Percentiles rank a stretch among this genome's conserved stretches.
Evolutionary conservation across 2,329 filamentous ascomycete genomes (phyloP).

Genomic region (Teratosphaeria zuluensis): DNA sequence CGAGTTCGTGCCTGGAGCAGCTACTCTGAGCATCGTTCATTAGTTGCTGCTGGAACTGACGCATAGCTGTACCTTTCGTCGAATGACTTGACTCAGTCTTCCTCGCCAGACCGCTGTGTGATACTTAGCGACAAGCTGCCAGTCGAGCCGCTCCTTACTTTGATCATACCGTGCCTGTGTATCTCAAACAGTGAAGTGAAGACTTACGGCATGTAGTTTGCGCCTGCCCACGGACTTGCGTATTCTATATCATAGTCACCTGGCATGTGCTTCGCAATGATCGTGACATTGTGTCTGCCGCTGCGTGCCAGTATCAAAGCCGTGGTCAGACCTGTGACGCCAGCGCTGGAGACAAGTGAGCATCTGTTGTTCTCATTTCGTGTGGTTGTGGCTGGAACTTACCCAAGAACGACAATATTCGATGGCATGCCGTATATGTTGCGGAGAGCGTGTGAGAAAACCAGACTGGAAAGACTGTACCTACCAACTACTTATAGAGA

Average conservation of each 20-base stretch:
- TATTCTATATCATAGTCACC: conserved; percentile 90
- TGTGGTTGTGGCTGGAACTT: conserved; percentile 14
- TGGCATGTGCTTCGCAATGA: conserved; percentile 82
- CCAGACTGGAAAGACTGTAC: background rate
- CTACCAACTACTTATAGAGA: background rate
- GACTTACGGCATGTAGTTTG: conserved; percentile 57
- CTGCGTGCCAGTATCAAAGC: conserved; percentile 52
- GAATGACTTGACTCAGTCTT: background rate
- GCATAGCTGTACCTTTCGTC: background rate
- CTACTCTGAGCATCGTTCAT: conserved; percentile 22
- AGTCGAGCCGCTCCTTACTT: background rate
- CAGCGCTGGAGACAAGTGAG: conserved; percentile 34
- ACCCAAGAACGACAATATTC: conserved; percentile 42
- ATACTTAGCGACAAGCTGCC: background rate
- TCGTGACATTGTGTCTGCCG: conserved; percentile 50
- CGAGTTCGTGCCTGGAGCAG: conserved; percentile 29
- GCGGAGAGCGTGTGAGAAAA: background rate
- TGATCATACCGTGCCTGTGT: background rate
- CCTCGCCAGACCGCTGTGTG: background rate
- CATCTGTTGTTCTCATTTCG: background rate
- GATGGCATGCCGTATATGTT: conserved; percentile 8
- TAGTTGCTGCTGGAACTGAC: background rate
- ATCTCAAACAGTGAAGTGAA: background rate
- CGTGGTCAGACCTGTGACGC: conserved; percentile 57
- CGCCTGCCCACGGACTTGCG: conserved; percentile 79